phyloP scores from a whole-genome alignment of 2,329 filamentous ascomycete species.

The Akanthomyces lecanii region DNA sequence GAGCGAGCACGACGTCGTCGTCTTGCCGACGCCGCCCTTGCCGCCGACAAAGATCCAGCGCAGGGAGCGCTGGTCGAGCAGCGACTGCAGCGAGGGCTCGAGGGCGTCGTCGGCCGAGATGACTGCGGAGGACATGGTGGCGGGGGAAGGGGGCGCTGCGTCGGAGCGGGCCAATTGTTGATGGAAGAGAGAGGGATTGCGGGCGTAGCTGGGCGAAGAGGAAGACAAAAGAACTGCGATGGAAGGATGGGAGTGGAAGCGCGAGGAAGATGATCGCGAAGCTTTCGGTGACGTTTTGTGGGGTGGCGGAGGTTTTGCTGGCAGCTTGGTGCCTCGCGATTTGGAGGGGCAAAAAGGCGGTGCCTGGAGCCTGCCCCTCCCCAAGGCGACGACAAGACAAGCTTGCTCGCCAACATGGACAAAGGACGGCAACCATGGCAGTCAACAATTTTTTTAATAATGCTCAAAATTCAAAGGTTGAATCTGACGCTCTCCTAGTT shows the following conservation, averaged over 20 bases:
- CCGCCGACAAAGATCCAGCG: constrained; percentile 99
- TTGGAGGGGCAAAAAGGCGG: background rate
- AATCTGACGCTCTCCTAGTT: too few relatives aligned
- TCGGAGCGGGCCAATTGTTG: background rate
- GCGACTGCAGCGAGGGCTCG: constrained; percentile 88
- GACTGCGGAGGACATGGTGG: constrained; percentile 38
- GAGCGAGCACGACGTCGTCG: constrained; percentile 97
- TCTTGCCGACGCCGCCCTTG: constrained; percentile 98
- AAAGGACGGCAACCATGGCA: too few relatives aligned
- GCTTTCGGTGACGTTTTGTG: background rate
- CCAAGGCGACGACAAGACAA: background rate
- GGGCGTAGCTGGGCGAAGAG: background rate
- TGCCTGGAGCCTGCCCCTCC: background rate
- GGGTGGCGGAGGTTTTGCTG: background rate
- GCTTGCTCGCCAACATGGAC: too few relatives aligned
- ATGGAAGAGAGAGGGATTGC: background rate
- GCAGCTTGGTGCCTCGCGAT: background rate
- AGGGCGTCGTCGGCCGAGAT: constrained; percentile 62
- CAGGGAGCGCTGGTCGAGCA: constrained; percentile 90
- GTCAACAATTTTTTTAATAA: too few relatives aligned
- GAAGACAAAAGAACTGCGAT: background rate
- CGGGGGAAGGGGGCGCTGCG: background rate
- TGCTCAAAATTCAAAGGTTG: background rate
- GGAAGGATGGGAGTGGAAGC: background rate
- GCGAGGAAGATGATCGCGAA: background rate